Base-by-base conservation (phyloP, 306 rosid species). In the Neltuma alba region DNA sequence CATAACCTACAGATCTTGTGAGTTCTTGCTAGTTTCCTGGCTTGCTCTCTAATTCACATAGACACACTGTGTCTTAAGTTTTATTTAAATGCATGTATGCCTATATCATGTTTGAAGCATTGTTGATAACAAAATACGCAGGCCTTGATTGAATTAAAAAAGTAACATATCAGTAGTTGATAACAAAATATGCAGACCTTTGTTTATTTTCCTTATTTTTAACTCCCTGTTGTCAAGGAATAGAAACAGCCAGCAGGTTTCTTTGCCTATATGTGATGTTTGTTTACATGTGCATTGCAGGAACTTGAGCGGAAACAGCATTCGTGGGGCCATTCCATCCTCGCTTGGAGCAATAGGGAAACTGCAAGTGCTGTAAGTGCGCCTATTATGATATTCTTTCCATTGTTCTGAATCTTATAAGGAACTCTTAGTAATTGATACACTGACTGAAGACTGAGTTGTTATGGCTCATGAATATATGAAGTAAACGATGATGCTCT, bases 301-400 rank as follows among this genome's bases (percentile, higher is more conserved):
- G 83, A 96, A 96, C 85, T 87, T 96, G 87, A 93, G 99, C 83
- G 98, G 97, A 90, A 96, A 91, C 85, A 80, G 85, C 85, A 79
- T 96, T 33, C 91, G 42, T 15, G 99, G 98, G 58, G 74, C 81
- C 77, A 90, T 96, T 83, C 99, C 99, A 54, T 86, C 88, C 72
- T 78, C 96, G 2, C 91, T 96, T 54, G 98, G 99, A 83, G 79
- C 78, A 45, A 77, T 89, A 82, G 63, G 85, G 73, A 87, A 88
- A 85, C 87, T 96, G 80, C 82, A 91, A 93, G 88, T 79, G 63
- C 70, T 96, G 99, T 96, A 83, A 91, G 99, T 89, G 80, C 74
- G 65, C 37, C 73, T 70, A 42, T 79, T 62, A 54, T 73, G 15
- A 48, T 45, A 60, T 58, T 72, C 15, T 81, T 55, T 79, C 66